These are phyloP conservation scores for Begonia fuchsioides DNA, from an alignment of 306 rosid species.

Conservation along the genomic window DNA sequence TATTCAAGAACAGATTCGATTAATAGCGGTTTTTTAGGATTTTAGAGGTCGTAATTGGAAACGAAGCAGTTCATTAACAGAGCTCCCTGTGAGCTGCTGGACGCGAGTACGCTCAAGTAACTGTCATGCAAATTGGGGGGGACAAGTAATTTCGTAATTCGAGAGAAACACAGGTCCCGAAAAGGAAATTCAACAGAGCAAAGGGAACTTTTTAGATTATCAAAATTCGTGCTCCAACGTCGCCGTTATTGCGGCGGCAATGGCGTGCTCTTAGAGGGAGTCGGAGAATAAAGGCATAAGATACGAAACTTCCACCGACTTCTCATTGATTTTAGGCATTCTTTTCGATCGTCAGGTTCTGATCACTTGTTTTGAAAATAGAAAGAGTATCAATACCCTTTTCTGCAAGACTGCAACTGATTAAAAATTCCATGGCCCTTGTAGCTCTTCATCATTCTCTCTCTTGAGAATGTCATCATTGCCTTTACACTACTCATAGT, in stretches of 20 bases:
- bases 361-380: background rate
- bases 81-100: background rate
- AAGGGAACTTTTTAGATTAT: slow-evolving; percentile 12
- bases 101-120: background rate
- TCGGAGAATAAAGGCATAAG: background rate
- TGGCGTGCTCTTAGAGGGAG: slow-evolving; percentile 23
- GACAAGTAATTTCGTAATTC: slow-evolving; percentile 28
- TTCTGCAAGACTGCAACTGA: no score
- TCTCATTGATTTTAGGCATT: background rate
- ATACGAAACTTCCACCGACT: no score
- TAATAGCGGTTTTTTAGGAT: background rate
- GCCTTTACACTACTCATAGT: background rate
- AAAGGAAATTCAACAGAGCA: slow-evolving; percentile 3
- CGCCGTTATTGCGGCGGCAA: slow-evolving; percentile 76
- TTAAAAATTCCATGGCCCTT: no score
- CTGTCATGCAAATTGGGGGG: slow-evolving; percentile 18
- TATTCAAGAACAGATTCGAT: background rate
- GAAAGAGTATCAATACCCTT: background rate
- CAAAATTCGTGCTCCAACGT: slow-evolving; percentile 11
- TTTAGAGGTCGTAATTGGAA: background rate
- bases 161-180: slow-evolving; percentile 4
- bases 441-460: background rate
- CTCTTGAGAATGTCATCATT: background rate
- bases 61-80: background rate
- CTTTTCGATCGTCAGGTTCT: background rate